Evolutionary conservation across 2,329 filamentous ascomycete genomes (phyloP).

Genomic region (Fusarium denticulatum): DNA sequence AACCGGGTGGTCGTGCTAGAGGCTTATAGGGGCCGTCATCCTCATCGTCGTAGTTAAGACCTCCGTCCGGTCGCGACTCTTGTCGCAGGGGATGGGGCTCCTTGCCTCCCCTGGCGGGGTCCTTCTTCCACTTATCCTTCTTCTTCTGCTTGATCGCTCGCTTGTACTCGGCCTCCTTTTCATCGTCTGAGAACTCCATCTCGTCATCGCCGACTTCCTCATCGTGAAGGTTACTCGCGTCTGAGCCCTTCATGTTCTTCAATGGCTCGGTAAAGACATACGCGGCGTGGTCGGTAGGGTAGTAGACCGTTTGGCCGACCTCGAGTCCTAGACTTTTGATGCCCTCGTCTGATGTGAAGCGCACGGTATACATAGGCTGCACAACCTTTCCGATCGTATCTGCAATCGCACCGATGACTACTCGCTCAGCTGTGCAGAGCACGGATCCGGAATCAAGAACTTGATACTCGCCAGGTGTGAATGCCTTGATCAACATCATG

Average conservation of each 20-base stretch:
- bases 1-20: conserved; percentile 73
- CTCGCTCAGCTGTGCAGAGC: conserved; percentile 79
- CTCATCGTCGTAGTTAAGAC: conserved; percentile 74
- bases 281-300: conserved; percentile 79
- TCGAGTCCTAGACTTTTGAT: conserved; percentile 73
- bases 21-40: conserved; percentile 78
- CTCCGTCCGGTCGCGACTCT: conserved; percentile 52
- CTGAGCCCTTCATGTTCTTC: conserved; percentile 83
- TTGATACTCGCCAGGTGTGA: conserved; percentile 80
- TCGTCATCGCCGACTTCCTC: conserved; percentile 89
- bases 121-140: conserved; percentile 59
- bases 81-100: conserved; percentile 54
- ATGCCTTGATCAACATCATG: conserved; percentile 80
- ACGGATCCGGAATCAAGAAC: conserved; percentile 87
- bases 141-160: conserved; percentile 74
- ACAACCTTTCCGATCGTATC: conserved; percentile 89
- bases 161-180: conserved; percentile 88
- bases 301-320: conserved; percentile 79
- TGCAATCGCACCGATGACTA: conserved; percentile 81
- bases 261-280: conserved; percentile 90
- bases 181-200: conserved; percentile 95
- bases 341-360: conserved; percentile 75
- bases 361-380: conserved; percentile 85
- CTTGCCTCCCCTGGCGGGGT: conserved; percentile 50
- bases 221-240: conserved; percentile 94